phyloP scores from a whole-genome alignment of 2,329 filamentous ascomycete species.

The Cladorrhinum sp. region DNA sequence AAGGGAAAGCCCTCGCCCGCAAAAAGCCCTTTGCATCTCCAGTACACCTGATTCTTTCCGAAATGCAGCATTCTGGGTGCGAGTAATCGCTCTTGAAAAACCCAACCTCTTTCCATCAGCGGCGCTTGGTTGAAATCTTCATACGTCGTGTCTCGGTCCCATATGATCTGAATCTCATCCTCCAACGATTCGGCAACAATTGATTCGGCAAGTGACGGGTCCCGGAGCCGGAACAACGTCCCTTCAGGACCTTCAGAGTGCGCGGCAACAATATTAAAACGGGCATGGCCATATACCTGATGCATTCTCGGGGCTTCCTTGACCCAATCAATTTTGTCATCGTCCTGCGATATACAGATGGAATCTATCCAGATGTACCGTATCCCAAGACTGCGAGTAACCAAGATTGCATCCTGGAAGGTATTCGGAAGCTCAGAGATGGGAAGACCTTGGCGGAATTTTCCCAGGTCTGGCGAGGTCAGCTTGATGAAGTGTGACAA shows the following conservation, averaged over 20 bases:
- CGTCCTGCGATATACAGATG: slow-evolving; percentile 33
- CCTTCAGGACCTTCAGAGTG: slow-evolving; percentile 11
- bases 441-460: neutral
- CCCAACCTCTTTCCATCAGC: slow-evolving; percentile 4
- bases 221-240: slow-evolving; percentile 7
- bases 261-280: slow-evolving; percentile 25
- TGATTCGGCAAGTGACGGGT: neutral
- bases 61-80: neutral
- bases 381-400: slow-evolving; percentile 26
- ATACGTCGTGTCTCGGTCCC: neutral
- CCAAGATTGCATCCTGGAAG: slow-evolving; percentile 28
- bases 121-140: slow-evolving; percentile 12
- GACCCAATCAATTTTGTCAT: slow-evolving; percentile 21
- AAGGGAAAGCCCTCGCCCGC: neutral
- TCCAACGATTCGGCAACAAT: neutral
- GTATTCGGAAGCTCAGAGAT: slow-evolving; percentile 21
- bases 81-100: neutral
- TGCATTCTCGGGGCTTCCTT: slow-evolving; percentile 28
- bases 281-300: slow-evolving; percentile 26
- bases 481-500: neutral
- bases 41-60: neutral
- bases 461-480: neutral
- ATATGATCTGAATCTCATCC: too few relatives aligned
- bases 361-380: slow-evolving; percentile 35
- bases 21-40: neutral